Base-by-base conservation (phyloP, 768 basidiomycete genomes). In the Wakefieldia striispora region DNA sequence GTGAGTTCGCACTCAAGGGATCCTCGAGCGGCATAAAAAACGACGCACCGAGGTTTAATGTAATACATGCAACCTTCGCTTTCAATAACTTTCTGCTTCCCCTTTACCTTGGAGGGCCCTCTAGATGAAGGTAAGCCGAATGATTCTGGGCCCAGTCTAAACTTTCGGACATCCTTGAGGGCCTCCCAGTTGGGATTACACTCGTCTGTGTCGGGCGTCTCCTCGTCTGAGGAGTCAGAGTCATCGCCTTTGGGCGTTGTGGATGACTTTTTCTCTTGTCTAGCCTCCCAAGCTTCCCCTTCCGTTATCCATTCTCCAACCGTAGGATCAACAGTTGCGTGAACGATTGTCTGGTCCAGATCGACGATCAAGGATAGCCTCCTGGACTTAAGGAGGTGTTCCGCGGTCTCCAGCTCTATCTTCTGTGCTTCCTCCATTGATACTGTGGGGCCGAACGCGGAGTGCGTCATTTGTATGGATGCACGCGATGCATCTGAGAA, bases 271-370 rank as follows among this genome's bases (percentile, higher is more conserved):
- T 70, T 72, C 5, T 72, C 65, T 49, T 82, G 81, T 42, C 76
- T 74, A 38, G 76, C 75, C 60, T 92, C 88, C 88, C 88, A 92
- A 38, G 79, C 80, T 62, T 86, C 83, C 19, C 90, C 90, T 57
- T 93, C 91, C 3, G 78, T 66, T 61, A 97, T 90, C 97, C 97
- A 98, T 66, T 97, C 95, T 27, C 93, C 95, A 2, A 98, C 92
- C 0, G 97, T 98, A 5, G 97, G 95, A 70, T 99, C 97, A 21
- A 97, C 95, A 0, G 95, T 97, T 8, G 97, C 95, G 63, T 99
- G 97, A 4, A 99, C 91, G 65, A 98, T 94, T 12, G 97, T 99
- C 68, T 99, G 97, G 71, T 99, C 97, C 29, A 99, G 81, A 74
- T 99, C 97, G 59, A 99, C 95, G 57, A 99, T 97, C 43, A 99